phyloP scores from a whole-genome alignment of 768 basidiomycete species.

The Collybiopsis confluens region DNA sequence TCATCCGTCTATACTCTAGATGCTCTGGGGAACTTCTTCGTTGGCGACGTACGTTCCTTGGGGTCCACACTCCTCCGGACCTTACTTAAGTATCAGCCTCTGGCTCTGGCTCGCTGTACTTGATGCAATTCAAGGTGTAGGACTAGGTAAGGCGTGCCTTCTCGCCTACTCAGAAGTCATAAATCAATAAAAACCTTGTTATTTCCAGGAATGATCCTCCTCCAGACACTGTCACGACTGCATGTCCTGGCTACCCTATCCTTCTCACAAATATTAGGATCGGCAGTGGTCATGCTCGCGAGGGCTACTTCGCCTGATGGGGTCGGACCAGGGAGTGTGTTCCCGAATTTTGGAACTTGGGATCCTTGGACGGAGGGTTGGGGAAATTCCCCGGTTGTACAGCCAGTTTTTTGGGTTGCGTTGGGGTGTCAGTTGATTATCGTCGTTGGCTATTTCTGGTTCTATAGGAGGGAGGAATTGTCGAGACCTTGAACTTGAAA shows the following conservation, averaged over 20 bases:
- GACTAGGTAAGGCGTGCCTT: too few species aligned
- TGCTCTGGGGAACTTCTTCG: constrained; percentile 95
- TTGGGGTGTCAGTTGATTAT: constrained; percentile 77
- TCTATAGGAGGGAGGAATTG: constrained; percentile 97
- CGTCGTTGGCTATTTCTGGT: constrained; percentile 92
- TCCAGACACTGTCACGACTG: constrained; percentile 88
- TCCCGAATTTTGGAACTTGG: constrained; percentile 91
- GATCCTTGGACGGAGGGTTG: constrained; percentile 67
- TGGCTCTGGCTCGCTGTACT: constrained; percentile 97
- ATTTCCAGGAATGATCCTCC: constrained; percentile 89
- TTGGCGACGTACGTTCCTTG: constrained; percentile 91
- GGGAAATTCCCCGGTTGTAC: constrained; percentile 75
- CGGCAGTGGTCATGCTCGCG: constrained; percentile 88
- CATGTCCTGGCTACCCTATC: constrained; percentile 94
- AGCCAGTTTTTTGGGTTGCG: constrained; percentile 88
- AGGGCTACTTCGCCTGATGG: constrained; percentile 86
- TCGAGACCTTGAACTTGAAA: too few species aligned
- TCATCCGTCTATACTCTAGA: constrained; percentile 31
- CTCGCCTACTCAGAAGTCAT: too few species aligned
- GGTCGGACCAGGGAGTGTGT: constrained; percentile 88
- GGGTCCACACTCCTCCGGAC: constrained; percentile 80
- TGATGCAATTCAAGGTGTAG: constrained; percentile 92
- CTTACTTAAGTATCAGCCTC: constrained; percentile 83
- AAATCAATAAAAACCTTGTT: too few species aligned
- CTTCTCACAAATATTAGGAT: constrained; percentile 86